A percentile compares a stretch with the other conserved stretches of the same genome.
Conservation (phyloP, 2,329 filamentous ascomycete genomes). For the Nigrograna mackinnonii region DNA sequence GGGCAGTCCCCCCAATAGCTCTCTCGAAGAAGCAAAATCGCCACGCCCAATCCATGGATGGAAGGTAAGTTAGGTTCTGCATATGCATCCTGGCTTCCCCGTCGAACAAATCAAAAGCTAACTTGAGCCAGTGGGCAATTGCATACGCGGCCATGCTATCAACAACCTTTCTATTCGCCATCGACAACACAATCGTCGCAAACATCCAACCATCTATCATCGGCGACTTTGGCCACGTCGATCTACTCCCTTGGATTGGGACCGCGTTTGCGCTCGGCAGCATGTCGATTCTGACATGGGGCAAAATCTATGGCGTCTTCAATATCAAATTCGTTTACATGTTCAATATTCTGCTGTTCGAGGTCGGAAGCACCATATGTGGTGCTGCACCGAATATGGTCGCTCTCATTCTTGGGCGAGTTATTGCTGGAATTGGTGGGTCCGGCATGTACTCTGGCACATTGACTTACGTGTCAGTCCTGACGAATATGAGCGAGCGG, state of each 20-base stretch:
- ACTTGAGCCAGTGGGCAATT: too few species aligned
- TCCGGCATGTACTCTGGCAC: constrained; percentile 45
- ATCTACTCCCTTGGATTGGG: neutral
- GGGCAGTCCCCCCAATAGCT: too few species aligned
- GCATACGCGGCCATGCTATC: neutral
- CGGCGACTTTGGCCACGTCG: neutral
- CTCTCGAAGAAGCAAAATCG: too few species aligned
- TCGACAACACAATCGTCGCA: constrained; percentile 1
- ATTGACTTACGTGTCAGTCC: neutral
- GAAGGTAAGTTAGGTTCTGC: too few species aligned
- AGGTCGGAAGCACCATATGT: neutral
- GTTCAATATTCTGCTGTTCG: neutral
- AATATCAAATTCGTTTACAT: neutral
- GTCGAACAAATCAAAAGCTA: too few species aligned
- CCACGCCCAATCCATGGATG: too few species aligned
- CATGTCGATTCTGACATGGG: neutral
- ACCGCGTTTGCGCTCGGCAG: neutral
- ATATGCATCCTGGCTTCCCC: too few species aligned
- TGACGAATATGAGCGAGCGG: neutral
- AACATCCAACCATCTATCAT: neutral
- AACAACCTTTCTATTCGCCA: neutral
- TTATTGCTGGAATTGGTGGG: constrained; percentile 49
- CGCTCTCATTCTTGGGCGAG: constrained; percentile 43
- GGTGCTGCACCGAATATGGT: constrained; percentile 20
- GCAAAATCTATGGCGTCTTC: neutral